A percentile compares a stretch with the other conserved stretches of the same genome.
Conservation (phyloP, 1,139 yeast genomes). For the Yamadazyma buinensis region DNA sequence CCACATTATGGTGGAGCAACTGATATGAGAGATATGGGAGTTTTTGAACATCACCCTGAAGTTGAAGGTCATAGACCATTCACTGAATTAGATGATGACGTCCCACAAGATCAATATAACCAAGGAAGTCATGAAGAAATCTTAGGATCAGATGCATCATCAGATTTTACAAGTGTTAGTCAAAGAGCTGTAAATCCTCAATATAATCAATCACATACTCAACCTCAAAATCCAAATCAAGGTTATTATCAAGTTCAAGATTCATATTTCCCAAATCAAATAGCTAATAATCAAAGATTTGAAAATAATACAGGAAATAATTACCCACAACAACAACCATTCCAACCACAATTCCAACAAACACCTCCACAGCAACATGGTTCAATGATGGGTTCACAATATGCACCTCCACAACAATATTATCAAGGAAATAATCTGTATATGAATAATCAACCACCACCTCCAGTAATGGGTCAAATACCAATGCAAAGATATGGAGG, state of each 20-base stretch:
- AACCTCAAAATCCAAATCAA: conserved; percentile 2
- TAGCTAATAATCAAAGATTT: conserved; percentile 11
- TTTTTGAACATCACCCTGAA: conserved; percentile 45
- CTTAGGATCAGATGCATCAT: conserved; percentile 38
- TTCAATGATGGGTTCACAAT: conserved; percentile 6
- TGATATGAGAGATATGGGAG: conserved; percentile 13
- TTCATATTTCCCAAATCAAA: conserved; percentile 10
- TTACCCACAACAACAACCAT: conserved; percentile 10
- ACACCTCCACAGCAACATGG: conserved; percentile 6
- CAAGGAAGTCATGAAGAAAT: conserved; percentile 14
- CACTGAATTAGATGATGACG: conserved; percentile 39
- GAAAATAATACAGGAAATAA: background rate
- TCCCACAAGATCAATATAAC: conserved; percentile 5
- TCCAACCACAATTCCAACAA: conserved; percentile 13
- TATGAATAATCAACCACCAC: background rate
- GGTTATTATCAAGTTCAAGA: conserved; percentile 7
- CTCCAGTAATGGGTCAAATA: conserved; percentile 2
- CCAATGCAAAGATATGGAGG: conserved; percentile 8
- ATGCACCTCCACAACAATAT: conserved; percentile 4
- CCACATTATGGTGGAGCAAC: conserved; percentile 17
- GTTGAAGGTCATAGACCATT: conserved; percentile 49
- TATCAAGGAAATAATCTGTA: conserved; percentile 2
- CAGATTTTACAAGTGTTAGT: conserved; percentile 77
- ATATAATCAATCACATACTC: conserved; percentile 24
- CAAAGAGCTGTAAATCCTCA: conserved; percentile 73